These are phyloP conservation scores for Bolboschoenoplectus hybrid DNA, from an alignment of 202 grass and related monocot species.

Conservation along the genomic window DNA sequence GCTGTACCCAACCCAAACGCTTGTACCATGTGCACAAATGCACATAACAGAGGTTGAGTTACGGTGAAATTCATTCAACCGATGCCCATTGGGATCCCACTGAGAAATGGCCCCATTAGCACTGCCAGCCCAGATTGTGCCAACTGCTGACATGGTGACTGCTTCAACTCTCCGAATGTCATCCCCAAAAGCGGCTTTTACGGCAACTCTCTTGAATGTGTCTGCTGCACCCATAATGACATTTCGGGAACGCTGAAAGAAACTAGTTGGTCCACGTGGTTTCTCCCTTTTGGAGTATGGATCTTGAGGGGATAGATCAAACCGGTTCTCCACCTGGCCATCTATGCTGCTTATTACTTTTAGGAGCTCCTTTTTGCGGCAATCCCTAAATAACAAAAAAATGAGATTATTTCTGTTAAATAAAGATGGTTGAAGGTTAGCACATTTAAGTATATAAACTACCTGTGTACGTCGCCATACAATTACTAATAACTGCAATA, in stretches of 20 bases:
- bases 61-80: constrained; percentile 75
- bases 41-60: constrained; percentile 69
- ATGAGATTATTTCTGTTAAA: neutral
- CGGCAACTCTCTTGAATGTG: constrained; percentile 80
- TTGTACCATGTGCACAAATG: constrained; percentile 71
- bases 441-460: neutral
- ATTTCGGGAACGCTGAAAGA: constrained; percentile 91
- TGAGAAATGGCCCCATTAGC: constrained; percentile 77
- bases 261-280: constrained; percentile 62
- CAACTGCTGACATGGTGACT: constrained; percentile 66
- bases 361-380: constrained; percentile 72
- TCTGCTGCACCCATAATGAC: constrained; percentile 92
- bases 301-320: constrained; percentile 68
- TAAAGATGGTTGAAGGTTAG: neutral
- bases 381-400: constrained; percentile 67
- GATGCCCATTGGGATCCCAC: constrained; percentile 76
- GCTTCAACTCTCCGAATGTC: constrained; percentile 76
- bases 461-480: neutral
- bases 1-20: constrained; percentile 83
- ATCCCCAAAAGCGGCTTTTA: constrained; percentile 81
- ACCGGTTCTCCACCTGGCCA: constrained; percentile 81
- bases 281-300: constrained; percentile 71
- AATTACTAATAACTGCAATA: constrained; percentile 5
- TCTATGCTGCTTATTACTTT: constrained; percentile 88
- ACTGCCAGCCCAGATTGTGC: constrained; percentile 88